Evolutionary conservation across 1,284 basidiomycete genomes (phyloP).

Genomic region (Thelephora terrestris): DNA sequence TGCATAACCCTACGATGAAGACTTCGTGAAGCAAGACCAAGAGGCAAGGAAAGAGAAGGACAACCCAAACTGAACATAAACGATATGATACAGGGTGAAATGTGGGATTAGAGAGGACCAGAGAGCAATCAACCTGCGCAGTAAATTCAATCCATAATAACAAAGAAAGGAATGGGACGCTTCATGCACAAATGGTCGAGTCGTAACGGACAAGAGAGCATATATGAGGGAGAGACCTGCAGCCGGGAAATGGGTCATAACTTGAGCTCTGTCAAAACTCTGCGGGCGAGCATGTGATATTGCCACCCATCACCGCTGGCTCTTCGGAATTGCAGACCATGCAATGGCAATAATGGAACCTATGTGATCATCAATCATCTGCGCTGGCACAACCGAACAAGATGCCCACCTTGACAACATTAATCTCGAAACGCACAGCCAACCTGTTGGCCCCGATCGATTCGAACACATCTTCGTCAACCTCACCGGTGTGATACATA

Average conservation of each 20-base stretch:
- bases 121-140: too few relatives aligned
- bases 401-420: conserved; percentile 78
- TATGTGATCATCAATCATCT: conserved; percentile 23
- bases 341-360: conserved; percentile 90
- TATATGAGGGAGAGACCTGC: background rate
- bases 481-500: conserved; percentile 45
- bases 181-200: background rate
- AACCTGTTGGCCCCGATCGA: conserved; percentile 64
- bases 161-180: background rate
- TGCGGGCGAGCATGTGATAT: conserved; percentile 93
- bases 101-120: too few relatives aligned
- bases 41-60: too few relatives aligned
- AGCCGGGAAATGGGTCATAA: conserved; percentile 40
- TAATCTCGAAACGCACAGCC: conserved; percentile 89
- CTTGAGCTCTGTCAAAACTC: conserved; percentile 89
- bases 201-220: background rate
- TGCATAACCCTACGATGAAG: too few relatives aligned
- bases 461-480: conserved; percentile 63
- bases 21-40: too few relatives aligned
- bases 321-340: conserved; percentile 93
- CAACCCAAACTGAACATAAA: too few relatives aligned
- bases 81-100: too few relatives aligned
- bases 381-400: background rate
- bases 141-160: background rate
- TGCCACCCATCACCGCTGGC: conserved; percentile 94